phyloP scores from a whole-genome alignment of 2,329 filamentous ascomycete species.

The Pleoardoris graminearum region DNA sequence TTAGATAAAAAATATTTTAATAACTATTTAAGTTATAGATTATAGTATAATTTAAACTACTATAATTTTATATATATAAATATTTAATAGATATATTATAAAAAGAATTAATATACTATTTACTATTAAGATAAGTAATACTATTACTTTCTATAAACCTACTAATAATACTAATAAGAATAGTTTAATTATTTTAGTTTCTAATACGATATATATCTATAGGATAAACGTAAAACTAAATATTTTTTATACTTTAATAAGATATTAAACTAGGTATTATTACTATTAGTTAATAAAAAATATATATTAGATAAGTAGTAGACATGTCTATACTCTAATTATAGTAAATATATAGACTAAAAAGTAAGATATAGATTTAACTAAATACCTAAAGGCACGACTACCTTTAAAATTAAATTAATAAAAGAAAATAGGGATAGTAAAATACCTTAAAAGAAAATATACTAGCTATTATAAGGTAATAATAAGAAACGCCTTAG shows the following conservation, averaged over 20 bases:
- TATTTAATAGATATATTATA: not conserved
- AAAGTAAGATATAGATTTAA: not conserved
- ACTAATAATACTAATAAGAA: too few species aligned
- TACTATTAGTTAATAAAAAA: not conserved
- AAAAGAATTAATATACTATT: too few species aligned
- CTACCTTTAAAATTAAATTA: not conserved
- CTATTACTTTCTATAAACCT: too few species aligned
- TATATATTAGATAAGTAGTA: too few species aligned
- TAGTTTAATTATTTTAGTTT: too few species aligned
- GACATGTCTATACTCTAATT: too few species aligned
- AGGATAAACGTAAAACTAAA: too few species aligned
- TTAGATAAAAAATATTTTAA: not conserved
- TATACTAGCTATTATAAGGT: not conserved
- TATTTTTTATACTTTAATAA: not conserved
- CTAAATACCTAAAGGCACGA: not conserved
- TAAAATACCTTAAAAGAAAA: not conserved
- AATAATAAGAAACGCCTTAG: not conserved
- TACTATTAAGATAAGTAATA: too few species aligned
- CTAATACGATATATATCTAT: too few species aligned
- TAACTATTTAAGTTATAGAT: conserved; percentile 1
- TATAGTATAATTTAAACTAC: not conserved
- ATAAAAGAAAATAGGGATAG: not conserved
- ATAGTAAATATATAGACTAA: not conserved
- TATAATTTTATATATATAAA: not conserved
- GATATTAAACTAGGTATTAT: not conserved